A percentile compares a stretch with the other conserved stretches of the same genome.
Conservation (phyloP, 176 grass and related monocot genomes). For the Coix lacrymajobi region DNA sequence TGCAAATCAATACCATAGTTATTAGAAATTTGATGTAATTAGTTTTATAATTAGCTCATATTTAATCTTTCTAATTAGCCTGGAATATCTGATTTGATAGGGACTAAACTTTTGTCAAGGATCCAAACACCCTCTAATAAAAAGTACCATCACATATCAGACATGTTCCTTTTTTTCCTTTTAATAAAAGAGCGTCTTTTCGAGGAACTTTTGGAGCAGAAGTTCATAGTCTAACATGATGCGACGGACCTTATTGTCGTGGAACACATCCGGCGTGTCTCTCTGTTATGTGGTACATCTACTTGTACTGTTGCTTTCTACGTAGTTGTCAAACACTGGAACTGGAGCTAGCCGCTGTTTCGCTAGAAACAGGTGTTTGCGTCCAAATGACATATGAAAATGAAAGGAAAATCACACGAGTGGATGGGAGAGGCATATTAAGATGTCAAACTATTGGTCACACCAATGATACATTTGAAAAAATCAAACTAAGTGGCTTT, state of each 20-base stretch:
- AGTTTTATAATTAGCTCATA: too few species aligned
- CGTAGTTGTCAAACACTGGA: conserved; percentile 1
- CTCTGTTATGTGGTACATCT: background rate
- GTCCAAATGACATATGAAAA: background rate
- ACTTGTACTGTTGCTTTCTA: background rate
- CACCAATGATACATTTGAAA: conserved; percentile 6
- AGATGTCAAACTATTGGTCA: background rate
- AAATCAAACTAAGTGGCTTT: background rate
- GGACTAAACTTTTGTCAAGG: too few species aligned
- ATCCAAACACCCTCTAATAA: too few species aligned
- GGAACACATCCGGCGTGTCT: too few species aligned
- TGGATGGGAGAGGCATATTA: background rate
- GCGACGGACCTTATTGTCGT: background rate
- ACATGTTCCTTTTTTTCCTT: too few species aligned
- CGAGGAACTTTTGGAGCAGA: background rate
- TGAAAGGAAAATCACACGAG: background rate
- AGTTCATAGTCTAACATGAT: background rate
- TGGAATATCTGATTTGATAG: too few species aligned
- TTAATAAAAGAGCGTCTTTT: too few species aligned
- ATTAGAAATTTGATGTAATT: too few species aligned
- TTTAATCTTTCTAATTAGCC: too few species aligned
- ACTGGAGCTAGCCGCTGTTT: conserved; percentile 14
- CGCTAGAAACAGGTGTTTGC: conserved; percentile 5
- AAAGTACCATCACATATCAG: too few species aligned
- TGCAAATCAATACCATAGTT: too few species aligned